phyloP scores from a whole-genome alignment of 768 basidiomycete genomes.

The Amanita rimosa region DNA sequence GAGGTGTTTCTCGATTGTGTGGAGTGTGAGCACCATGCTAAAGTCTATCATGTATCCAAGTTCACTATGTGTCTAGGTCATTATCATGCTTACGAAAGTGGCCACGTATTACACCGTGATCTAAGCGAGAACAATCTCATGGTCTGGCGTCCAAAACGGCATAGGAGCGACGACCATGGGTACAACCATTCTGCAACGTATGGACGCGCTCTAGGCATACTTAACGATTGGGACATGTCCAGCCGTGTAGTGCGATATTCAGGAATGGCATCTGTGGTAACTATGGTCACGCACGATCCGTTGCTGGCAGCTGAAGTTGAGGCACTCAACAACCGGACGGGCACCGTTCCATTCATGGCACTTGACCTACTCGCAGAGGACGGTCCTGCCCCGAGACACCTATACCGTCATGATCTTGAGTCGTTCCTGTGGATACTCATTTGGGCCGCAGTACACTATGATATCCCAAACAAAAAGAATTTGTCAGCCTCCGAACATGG shows the following conservation, averaged over 20 bases:
- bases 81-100: constrained; percentile 10
- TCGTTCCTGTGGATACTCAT: constrained; percentile 16
- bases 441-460: constrained; percentile 14
- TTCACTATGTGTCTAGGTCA: constrained; percentile 11
- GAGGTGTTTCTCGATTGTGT: constrained; percentile 8
- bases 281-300: neutral
- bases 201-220: constrained; percentile 11
- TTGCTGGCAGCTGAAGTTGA: constrained; percentile 1
- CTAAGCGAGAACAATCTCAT: constrained; percentile 22
- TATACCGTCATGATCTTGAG: constrained; percentile 18
- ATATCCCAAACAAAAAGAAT: constrained; percentile 8
- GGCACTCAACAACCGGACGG: constrained; percentile 11
- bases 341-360: constrained; percentile 20
- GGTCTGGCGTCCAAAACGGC: constrained; percentile 9
- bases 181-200: neutral
- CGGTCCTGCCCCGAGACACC: constrained; percentile 9
- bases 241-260: constrained; percentile 2
- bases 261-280: constrained; percentile 4
- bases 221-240: constrained; percentile 19
- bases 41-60: neutral
- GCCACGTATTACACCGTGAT: constrained; percentile 18
- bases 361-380: constrained; percentile 13
- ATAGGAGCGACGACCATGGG: neutral
- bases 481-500: neutral
- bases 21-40: neutral